A percentile compares a stretch with the other conserved stretches of the same genome.
phyloP scores from a whole-genome alignment of 2,329 filamentous ascomycete genomes.

The Sclerotinia trifoliorum region DNA sequence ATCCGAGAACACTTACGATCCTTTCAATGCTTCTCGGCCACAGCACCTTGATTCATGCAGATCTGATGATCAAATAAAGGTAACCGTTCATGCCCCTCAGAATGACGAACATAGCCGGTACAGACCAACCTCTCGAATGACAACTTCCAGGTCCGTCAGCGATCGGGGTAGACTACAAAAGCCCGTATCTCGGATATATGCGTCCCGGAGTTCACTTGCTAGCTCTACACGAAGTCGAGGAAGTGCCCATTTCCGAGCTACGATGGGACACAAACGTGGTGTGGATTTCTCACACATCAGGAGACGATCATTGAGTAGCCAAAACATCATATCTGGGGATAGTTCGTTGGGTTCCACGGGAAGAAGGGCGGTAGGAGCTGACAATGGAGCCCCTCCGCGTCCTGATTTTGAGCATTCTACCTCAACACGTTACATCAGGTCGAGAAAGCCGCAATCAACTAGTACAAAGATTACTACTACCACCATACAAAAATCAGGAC shows the following conservation, averaged over 20 bases:
- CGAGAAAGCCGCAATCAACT: conserved; percentile 31
- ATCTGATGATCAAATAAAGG: conserved; percentile 41
- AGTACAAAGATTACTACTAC: conserved; percentile 22
- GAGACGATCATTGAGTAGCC: conserved; percentile 26
- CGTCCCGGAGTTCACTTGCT: conserved; percentile 49
- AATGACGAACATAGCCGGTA: conserved; percentile 15
- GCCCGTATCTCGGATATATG: conserved; percentile 36
- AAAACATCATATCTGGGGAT: conserved; percentile 21
- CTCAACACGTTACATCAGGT: conserved; percentile 37
- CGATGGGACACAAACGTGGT: conserved; percentile 56
- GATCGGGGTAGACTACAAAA: conserved; percentile 25
- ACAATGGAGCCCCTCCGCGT: conserved; percentile 29
- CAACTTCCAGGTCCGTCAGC: conserved; percentile 18
- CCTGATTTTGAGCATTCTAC: conserved; percentile 23
- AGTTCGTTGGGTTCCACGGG: neutral
- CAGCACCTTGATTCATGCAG: conserved; percentile 47
- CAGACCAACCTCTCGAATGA: conserved; percentile 6
- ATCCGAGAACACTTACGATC: conserved; percentile 75
- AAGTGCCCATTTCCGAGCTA: conserved; percentile 42
- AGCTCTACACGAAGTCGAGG: conserved; percentile 44
- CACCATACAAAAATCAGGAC: conserved; percentile 26
- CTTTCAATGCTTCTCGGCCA: conserved; percentile 63
- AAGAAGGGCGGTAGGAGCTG: conserved; percentile 31
- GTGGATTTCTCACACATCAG: conserved; percentile 62
- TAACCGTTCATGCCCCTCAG: conserved; percentile 36